Evolutionary conservation across 1,139 yeast genomes (phyloP).

Genomic region (Meyerozyma guilliermondii): DNA sequence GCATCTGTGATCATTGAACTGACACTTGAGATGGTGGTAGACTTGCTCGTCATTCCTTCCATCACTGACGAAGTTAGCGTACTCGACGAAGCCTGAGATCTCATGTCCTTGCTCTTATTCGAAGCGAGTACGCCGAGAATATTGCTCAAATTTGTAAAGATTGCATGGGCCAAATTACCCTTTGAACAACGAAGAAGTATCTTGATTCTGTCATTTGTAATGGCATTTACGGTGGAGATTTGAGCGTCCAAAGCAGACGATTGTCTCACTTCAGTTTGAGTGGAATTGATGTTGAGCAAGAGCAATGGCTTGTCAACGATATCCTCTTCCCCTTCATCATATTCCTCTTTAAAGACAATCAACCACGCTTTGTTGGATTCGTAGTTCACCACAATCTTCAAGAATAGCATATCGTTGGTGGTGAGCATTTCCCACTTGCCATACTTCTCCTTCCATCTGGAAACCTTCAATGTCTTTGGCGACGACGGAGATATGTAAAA

Average conservation of each 20-base stretch:
- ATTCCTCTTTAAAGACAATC: slow-evolving; percentile 38
- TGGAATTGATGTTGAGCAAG: slow-evolving; percentile 24
- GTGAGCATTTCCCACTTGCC: slow-evolving; percentile 48
- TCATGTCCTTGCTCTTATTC: slow-evolving; percentile 3
- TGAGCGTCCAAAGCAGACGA: slow-evolving; percentile 42
- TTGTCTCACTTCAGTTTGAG: slow-evolving; percentile 22
- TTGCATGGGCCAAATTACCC: slow-evolving; percentile 21
- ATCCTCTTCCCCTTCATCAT: slow-evolving; percentile 24
- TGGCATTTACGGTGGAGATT: slow-evolving; percentile 27
- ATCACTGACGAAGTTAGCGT: slow-evolving; percentile 37
- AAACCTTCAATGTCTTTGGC: slow-evolving; percentile 35
- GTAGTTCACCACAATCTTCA: slow-evolving; percentile 36
- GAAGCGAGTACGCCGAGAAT: slow-evolving; percentile 21
- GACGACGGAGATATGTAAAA: slow-evolving; percentile 32
- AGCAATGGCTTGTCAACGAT: slow-evolving; percentile 34
- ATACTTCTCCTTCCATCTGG: slow-evolving; percentile 39
- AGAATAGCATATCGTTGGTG: slow-evolving; percentile 28
- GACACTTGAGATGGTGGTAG: slow-evolving; percentile 35
- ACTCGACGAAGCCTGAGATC: slow-evolving; percentile 19
- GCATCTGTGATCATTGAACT: slow-evolving; percentile 13
- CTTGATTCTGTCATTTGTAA: slow-evolving; percentile 23
- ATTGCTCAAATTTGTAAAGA: slow-evolving; percentile 24
- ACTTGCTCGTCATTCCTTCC: slow-evolving; percentile 22
- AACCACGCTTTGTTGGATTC: slow-evolving; percentile 32
- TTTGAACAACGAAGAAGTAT: slow-evolving; percentile 33